These are phyloP conservation scores for Candida gigantensis DNA, from an alignment of 1,139 yeast species.

Conservation along the genomic window DNA sequence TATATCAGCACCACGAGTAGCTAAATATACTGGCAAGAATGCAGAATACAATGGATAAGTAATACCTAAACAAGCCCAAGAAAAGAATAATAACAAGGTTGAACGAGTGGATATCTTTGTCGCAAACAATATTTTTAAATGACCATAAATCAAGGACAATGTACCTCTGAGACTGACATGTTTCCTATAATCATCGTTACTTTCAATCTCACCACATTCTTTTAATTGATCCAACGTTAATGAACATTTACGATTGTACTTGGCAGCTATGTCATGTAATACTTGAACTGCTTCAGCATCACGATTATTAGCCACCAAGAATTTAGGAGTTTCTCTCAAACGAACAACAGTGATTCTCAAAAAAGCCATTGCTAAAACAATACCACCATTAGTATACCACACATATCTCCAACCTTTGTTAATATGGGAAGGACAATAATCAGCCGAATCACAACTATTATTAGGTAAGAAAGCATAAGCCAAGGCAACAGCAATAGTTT, in stretches of 20 bases:
- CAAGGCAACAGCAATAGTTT: conserved; percentile 52
- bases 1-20: conserved; percentile 41
- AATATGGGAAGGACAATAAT: conserved; percentile 42
- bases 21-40: conserved; percentile 39
- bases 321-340: conserved; percentile 60
- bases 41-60: conserved; percentile 41
- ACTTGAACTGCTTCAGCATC: conserved; percentile 50
- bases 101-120: conserved; percentile 27
- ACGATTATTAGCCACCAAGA: conserved; percentile 50
- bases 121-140: conserved; percentile 30
- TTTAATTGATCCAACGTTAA: conserved; percentile 47
- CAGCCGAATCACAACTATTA: conserved; percentile 40
- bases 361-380: conserved; percentile 51
- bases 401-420: conserved; percentile 66
- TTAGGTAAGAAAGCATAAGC: conserved; percentile 60
- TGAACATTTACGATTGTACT: conserved; percentile 42
- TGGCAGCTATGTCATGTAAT: conserved; percentile 39
- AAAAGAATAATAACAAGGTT: conserved; percentile 29
- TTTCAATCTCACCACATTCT: conserved; percentile 43
- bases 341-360: conserved; percentile 47
- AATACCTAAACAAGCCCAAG: conserved; percentile 42
- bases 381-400: conserved; percentile 54
- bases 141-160: conserved; percentile 20
- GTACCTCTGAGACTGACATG: conserved; percentile 21
- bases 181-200: conserved; percentile 25